Percentiles rank a stretch among this genome's conserved stretches.
These are phyloP conservation scores for Populus pruinosa DNA, from an alignment of 345 rosid species.

Conservation along the genomic window DNA sequence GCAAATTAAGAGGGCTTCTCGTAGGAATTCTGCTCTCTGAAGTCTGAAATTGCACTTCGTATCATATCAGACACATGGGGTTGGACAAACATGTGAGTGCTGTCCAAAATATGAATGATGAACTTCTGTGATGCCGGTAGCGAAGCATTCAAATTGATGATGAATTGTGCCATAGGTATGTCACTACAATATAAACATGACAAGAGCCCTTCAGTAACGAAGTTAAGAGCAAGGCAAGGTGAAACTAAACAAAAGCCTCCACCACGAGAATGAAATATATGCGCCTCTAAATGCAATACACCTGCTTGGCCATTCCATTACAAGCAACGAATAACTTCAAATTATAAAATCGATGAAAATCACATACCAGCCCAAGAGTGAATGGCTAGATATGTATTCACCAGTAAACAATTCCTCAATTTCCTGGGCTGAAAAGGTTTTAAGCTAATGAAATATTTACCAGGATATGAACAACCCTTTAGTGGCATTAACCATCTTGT, in stretches of 20 bases:
- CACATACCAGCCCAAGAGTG: too few relatives aligned
- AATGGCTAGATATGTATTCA: too few relatives aligned
- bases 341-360: too few relatives aligned
- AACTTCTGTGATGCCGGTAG: constrained; percentile 77
- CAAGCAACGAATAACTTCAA: too few relatives aligned
- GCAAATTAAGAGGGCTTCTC: constrained; percentile 59
- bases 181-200: constrained; percentile 44
- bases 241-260: too few relatives aligned
- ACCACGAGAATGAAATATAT: too few relatives aligned
- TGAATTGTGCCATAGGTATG: constrained; percentile 82
- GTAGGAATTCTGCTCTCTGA: constrained; percentile 80
- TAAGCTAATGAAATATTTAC: constrained; percentile 24
- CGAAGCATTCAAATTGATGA: constrained; percentile 59
- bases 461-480: constrained; percentile 78
- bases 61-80: constrained; percentile 68
- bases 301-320: too few relatives aligned
- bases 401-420: too few relatives aligned
- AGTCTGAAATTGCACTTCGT: constrained; percentile 65
- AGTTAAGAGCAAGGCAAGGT: too few relatives aligned
- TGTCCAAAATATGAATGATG: constrained; percentile 68
- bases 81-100: constrained; percentile 75
- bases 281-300: too few relatives aligned
- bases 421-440: too few relatives aligned
- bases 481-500: constrained; percentile 74
- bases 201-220: constrained; percentile 2